These are phyloP conservation scores for Pseudopithomyces chartarum DNA, from an alignment of 2,329 filamentous ascomycete genomes.

Conservation along the genomic window DNA sequence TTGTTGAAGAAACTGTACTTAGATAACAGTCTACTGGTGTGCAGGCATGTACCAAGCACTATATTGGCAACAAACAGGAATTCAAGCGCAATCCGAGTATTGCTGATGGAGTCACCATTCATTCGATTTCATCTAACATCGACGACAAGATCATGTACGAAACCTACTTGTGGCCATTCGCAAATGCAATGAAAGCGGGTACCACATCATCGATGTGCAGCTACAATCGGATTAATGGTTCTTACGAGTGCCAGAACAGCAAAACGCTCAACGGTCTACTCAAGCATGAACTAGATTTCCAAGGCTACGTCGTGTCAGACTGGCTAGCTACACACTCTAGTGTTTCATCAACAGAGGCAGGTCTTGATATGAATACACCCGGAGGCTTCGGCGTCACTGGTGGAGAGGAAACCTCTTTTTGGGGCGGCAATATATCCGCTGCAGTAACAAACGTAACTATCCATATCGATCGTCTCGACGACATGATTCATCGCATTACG, in stretches of 20 bases:
- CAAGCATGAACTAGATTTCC: slow-evolving; percentile 58
- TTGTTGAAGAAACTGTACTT: slow-evolving; percentile 43
- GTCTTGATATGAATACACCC: slow-evolving; percentile 57
- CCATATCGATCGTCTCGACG: slow-evolving; percentile 45
- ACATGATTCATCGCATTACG: slow-evolving; percentile 54
- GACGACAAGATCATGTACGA: slow-evolving; percentile 68
- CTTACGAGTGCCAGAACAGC: slow-evolving; percentile 39
- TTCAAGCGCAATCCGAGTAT: slow-evolving; percentile 41
- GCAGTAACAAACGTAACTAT: slow-evolving; percentile 49
- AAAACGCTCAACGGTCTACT: slow-evolving; percentile 56
- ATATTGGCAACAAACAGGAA: slow-evolving; percentile 66
- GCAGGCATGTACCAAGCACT: slow-evolving; percentile 56
- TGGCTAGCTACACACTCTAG: slow-evolving; percentile 53
- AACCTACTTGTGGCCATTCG: slow-evolving; percentile 70
- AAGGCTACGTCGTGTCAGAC: slow-evolving; percentile 50
- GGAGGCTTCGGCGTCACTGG: slow-evolving; percentile 35
- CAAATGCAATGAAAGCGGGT: slow-evolving; percentile 63
- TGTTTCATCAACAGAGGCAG: slow-evolving; percentile 50
- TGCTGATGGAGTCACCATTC: slow-evolving; percentile 50
- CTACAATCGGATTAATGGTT: slow-evolving; percentile 44
- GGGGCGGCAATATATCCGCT: slow-evolving; percentile 44
- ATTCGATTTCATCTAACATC: slow-evolving; percentile 65
- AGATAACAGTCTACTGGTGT: slow-evolving; percentile 49
- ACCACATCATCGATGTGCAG: slow-evolving; percentile 66
- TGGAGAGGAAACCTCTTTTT: slow-evolving; percentile 29